Percentiles rank a stretch among this genome's conserved stretches.
Conservation (phyloP, 192 early-diverging fungal species). For the Backusella circina region DNA sequence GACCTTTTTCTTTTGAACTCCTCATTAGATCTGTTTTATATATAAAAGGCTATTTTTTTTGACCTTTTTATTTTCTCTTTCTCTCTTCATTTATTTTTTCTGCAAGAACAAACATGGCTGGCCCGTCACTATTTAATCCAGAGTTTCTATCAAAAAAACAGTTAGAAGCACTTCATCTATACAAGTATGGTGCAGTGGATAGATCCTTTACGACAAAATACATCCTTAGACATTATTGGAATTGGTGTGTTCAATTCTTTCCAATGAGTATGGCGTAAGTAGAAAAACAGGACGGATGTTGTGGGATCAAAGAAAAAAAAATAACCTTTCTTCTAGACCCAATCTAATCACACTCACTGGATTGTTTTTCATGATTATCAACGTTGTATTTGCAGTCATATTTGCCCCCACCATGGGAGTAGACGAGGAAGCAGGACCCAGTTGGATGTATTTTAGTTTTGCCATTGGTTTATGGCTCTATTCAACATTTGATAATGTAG, state of each 20-base stretch:
- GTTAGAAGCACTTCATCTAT: slow-evolving; percentile 64
- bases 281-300: neutral
- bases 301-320: neutral
- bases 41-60: neutral
- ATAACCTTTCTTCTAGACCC: slow-evolving; percentile 44
- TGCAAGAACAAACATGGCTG: neutral
- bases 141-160: slow-evolving; percentile 13
- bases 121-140: neutral
- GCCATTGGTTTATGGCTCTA: slow-evolving; percentile 82
- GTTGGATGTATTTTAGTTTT: slow-evolving; percentile 81
- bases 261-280: slow-evolving; percentile 80
- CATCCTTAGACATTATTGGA: slow-evolving; percentile 85
- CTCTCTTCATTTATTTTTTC: neutral
- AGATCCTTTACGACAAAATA: slow-evolving; percentile 72
- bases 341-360: slow-evolving; percentile 90
- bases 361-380: slow-evolving; percentile 74
- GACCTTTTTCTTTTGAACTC: neutral
- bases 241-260: slow-evolving; percentile 77
- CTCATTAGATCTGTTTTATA: neutral
- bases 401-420: slow-evolving; percentile 65
- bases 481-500: slow-evolving; percentile 86
- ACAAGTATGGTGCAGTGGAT: slow-evolving; percentile 88
- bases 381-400: slow-evolving; percentile 63
- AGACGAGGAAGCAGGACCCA: slow-evolving; percentile 50
- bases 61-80: neutral